Conservation (phyloP, 805 yeast genomes). For the Wickerhamomyces alni region DNA sequence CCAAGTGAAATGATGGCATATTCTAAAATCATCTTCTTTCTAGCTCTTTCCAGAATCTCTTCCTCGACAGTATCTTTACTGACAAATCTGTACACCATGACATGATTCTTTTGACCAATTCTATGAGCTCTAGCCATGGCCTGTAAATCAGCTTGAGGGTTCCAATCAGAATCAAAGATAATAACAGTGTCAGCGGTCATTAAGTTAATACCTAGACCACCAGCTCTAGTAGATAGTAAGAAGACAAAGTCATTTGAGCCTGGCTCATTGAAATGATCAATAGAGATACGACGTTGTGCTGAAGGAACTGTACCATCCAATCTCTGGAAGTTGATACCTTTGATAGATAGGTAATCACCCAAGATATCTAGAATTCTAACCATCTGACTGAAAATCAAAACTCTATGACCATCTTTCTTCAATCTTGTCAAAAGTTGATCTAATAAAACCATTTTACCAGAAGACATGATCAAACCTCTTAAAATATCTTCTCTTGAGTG, state of each 20-base stretch:
- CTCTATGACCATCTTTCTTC: constrained; percentile 92
- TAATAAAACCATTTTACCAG: constrained; percentile 95
- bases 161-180: constrained; percentile 98
- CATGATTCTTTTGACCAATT: constrained; percentile 98
- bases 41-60: constrained; percentile 92
- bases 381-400: constrained; percentile 93
- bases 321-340: constrained; percentile 86
- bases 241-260: constrained; percentile 90
- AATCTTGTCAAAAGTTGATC: constrained; percentile 84
- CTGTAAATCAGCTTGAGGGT: constrained; percentile 97
- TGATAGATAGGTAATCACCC: constrained; percentile 86
- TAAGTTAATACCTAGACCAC: constrained; percentile 95
- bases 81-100: constrained; percentile 95
- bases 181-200: constrained; percentile 99
- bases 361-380: constrained; percentile 91
- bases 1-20: constrained; percentile 97
- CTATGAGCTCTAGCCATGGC: constrained; percentile 99
- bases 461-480: constrained; percentile 92
- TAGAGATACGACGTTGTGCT: constrained; percentile 86
- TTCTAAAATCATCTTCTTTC: constrained; percentile 96
- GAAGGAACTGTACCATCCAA: constrained; percentile 97
- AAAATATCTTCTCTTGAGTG: constrained; percentile 71
- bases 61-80: constrained; percentile 98
- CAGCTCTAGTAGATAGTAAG: constrained; percentile 91
- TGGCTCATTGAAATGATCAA: constrained; percentile 94